phyloP scores from a whole-genome alignment of 768 basidiomycete genomes.

The Termitomyces sp. region DNA sequence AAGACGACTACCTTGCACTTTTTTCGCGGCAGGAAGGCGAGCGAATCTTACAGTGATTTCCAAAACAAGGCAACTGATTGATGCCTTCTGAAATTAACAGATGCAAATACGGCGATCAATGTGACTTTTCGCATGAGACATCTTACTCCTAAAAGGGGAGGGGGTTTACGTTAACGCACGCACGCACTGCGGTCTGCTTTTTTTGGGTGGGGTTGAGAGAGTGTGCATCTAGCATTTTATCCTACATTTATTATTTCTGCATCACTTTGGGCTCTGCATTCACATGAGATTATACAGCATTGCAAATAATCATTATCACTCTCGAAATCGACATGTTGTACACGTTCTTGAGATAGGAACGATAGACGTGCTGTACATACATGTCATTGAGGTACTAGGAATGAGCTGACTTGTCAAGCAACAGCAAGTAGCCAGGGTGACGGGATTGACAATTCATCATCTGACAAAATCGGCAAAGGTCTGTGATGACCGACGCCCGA shows the following conservation, averaged over 20 bases:
- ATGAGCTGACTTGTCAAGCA: no score
- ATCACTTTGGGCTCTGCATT: constrained; percentile 1
- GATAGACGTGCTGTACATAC: no score
- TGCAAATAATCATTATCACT: not conserved
- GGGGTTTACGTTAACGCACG: constrained; percentile 6
- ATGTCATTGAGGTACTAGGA: no score
- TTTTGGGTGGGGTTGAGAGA: not conserved
- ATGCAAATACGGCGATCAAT: constrained; percentile 87
- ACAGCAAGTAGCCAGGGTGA: no score
- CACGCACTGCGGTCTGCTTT: not conserved
- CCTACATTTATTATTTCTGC: constrained; percentile 8
- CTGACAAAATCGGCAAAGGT: no score
- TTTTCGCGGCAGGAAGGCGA: constrained; percentile 91
- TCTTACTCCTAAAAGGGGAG: constrained; percentile 23
- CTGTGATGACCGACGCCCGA: no score
- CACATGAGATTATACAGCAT: not conserved
- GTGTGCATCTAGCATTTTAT: constrained; percentile 14
- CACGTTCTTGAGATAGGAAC: no score
- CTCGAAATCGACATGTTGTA: no score
- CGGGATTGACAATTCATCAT: no score
- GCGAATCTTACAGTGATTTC: constrained; percentile 40
- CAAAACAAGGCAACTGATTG: constrained; percentile 39
- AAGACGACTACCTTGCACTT: constrained; percentile 81
- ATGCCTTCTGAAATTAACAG: constrained; percentile 54
- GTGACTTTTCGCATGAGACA: constrained; percentile 75